These are phyloP conservation scores for Polychytrium aggregatum DNA, from an alignment of 192 early-diverging fungal genomes.

Conservation along the genomic window DNA sequence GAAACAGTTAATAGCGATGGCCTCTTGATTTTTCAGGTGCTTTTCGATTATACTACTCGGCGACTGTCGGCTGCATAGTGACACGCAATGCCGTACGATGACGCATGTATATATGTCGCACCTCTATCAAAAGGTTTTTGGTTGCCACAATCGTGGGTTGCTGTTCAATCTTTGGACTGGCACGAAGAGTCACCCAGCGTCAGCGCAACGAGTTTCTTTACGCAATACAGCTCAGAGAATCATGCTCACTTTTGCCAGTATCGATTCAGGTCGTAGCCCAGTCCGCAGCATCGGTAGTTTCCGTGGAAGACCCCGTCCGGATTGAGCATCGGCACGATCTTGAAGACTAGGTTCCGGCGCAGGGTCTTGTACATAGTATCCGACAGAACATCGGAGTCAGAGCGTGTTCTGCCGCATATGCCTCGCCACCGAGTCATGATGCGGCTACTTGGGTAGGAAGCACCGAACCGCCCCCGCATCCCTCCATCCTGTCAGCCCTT, in stretches of 20 bases:
- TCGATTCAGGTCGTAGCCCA: conserved; percentile 3
- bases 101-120: neutral
- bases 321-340: conserved; percentile 13
- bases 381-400: no score
- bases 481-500: no score
- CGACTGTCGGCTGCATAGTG: no score
- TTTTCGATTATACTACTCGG: no score
- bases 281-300: conserved; percentile 1
- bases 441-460: no score
- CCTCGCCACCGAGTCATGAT: no score
- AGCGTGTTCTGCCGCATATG: no score
- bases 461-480: no score
- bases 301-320: conserved; percentile 7
- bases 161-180: neutral
- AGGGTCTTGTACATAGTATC: conserved; percentile 8
- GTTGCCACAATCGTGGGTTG: conserved; percentile 1
- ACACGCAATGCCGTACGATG: no score
- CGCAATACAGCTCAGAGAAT: neutral
- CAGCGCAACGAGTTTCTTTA: neutral
- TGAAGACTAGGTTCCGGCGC: conserved; percentile 6
- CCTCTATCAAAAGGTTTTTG: neutral
- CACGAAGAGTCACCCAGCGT: neutral
- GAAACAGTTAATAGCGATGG: no score
- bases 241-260: conserved; percentile 3
- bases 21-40: no score